Evolutionary conservation across 1,139 yeast species (phyloP), one percentile per base, ranked within the genome.

Genomic region (Lodderomyces jiufengensis): DNA sequence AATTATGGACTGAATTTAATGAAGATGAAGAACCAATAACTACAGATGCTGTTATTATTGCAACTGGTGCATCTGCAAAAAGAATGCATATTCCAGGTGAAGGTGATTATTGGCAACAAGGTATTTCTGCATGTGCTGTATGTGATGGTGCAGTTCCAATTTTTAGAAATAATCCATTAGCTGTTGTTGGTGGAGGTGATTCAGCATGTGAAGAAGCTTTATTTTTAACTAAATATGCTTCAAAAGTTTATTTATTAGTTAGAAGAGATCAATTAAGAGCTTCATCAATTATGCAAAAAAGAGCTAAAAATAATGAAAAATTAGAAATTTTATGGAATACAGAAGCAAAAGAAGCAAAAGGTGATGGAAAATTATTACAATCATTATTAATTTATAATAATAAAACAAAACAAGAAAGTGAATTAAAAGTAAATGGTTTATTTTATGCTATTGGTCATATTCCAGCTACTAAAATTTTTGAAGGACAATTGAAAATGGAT

Each of bases 141-240:
- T 92, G 98, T 70, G 98, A 92, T 59, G 98, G 98, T 63, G 98
- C 98, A 25, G 95, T 92, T 31, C 98, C 98, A 53, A 88, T 92
- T 55, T 92, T 92, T 73, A 84, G 97, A 75, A 85, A 92, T 73
- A 85, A 88, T 66, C 97, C 98, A 29, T 77, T 92, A 56, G 97
- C 96, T 12, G 98, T 92, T 40, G 72, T 92, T 52, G 98, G 98
- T 44, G 98, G 98, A 50, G 98, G 98, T 61, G 98, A 92, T 65
- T 88, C 97, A 47, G 98, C 98, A 21, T 95, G 97, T 66, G 98
- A 92, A 70, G 98, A 92, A 70, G 98, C 98, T 14, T 70, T 86
- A 47, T 92, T 92, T 67, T 76, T 92, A 63, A 92, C 98, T 52
- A 92, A 92, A 64, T 92, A 92, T 63, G 98, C 95, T 43, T 87